Evolutionary conservation across 2,329 filamentous ascomycete genomes (phyloP), one percentile per base, ranked within the genome.

Genomic region (Botrytis galanthina): DNA sequence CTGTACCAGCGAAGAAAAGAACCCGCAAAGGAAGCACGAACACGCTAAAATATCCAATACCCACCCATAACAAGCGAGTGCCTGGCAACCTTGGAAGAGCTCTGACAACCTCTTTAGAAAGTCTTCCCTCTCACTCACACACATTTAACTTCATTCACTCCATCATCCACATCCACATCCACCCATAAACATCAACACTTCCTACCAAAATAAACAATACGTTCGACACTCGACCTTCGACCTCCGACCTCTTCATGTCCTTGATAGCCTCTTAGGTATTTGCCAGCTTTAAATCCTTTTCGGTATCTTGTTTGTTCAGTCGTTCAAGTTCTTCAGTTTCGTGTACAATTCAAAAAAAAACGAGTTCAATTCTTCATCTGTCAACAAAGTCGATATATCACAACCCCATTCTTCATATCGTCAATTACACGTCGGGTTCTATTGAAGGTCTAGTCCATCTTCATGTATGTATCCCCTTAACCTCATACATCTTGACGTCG

Each of bases 391-490:
- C 77, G 78, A 79, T 79, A 77, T 74, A 74, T 66, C 69, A 62
- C 69, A 44, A 75, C 66, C 44, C 46, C 64, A 32, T 59, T 71
- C 70, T 39, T 73, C 62, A 71, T 62, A 39, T 71, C 66, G 64
- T 73, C 74, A 76, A 74, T 75, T 75, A 75, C 70, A 73, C 71
- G 71, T 73, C 66, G 57, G 64, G 71, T 35, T 73, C 42, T 54
- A 62, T 57, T 70, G 62, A 37, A 70, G 71, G 14, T 37, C 20
- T 44, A 51, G 29, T 46, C 20, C 44, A 54, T 64, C 57, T 62
- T 77, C 75, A 74, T 74, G 78, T 80, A 79, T 71, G 79, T 80
- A 70, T 74, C 39, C 64, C 42, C 42, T 22, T 51, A 68, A 18
- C 39, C 20, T 46, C 42, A 32, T 29, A 26, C 44, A 4, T 68